phyloP scores from a whole-genome alignment of 495 filamentous ascomycete species.

The Polyplosphaeria fusca region DNA sequence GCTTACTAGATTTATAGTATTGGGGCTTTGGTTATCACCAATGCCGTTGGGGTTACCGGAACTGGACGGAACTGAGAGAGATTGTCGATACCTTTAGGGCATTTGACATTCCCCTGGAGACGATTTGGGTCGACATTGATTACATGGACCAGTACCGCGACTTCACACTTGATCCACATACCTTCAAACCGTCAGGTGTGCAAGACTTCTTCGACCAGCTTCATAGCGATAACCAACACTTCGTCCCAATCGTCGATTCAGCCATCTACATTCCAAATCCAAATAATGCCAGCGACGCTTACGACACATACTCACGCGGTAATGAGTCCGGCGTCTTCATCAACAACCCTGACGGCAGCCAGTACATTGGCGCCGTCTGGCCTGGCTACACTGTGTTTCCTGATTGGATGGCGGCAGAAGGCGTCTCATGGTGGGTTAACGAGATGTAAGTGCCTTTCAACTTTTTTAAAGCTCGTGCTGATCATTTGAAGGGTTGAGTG shows the following conservation, averaged over 20 bases:
- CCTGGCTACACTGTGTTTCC: conserved; percentile 63
- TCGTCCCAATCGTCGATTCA: conserved; percentile 79
- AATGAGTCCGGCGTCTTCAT: conserved; percentile 60
- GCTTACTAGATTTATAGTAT: neutral
- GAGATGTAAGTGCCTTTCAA: conserved; percentile 60
- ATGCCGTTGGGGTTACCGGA: conserved; percentile 63
- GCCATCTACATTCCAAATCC: conserved; percentile 78
- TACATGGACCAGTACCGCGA: conserved; percentile 54
- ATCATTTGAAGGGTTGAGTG: conserved; percentile 19
- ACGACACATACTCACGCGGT: conserved; percentile 66
- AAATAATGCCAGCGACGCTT: conserved; percentile 65
- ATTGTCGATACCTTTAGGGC: conserved; percentile 58
- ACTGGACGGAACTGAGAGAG: conserved; percentile 53
- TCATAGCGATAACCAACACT: conserved; percentile 68
- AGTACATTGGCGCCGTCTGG: conserved; percentile 65
- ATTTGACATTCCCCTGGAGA: conserved; percentile 63
- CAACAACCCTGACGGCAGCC: conserved; percentile 58
- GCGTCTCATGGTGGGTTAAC: conserved; percentile 67
- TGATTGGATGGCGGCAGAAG: conserved; percentile 58
- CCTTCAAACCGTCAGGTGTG: conserved; percentile 50
- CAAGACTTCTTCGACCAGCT: conserved; percentile 61
- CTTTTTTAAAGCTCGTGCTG: neutral
- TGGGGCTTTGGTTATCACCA: conserved; percentile 61
- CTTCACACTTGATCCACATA: conserved; percentile 55
- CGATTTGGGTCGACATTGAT: conserved; percentile 57